Evolutionary conservation across 78 protist species (phyloP).

Genomic region (Neovahlkampfia damariscottae): DNA sequence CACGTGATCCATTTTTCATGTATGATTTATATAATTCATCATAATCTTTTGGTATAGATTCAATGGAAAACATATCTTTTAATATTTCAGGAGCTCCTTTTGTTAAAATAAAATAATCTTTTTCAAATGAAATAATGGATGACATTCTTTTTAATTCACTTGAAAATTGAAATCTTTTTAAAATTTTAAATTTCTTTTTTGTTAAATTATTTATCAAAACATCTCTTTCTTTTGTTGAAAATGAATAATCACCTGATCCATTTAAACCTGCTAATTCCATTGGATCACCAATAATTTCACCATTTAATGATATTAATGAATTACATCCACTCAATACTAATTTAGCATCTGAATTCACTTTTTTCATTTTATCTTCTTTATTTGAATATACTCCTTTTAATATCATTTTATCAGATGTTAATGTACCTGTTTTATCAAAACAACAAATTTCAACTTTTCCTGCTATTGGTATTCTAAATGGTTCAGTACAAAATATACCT

Average conservation of each 20-base stretch:
- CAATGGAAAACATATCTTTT: neutral
- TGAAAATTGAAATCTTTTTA: conserved; percentile 65
- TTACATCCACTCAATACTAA: conserved; percentile 76
- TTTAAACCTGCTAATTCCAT: conserved; percentile 85
- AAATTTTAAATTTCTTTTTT: conserved; percentile 29
- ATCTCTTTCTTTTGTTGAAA: neutral
- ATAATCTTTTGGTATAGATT: conserved; percentile 32
- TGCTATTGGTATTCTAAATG: conserved; percentile 97
- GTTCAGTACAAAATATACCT: conserved; percentile 97
- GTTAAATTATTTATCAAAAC: too few species aligned
- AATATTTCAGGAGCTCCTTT: conserved; percentile 90
- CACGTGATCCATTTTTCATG: conserved; percentile 62
- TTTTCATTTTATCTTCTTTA: neutral
- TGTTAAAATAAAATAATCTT: conserved; percentile 11
- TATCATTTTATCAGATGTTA: conserved; percentile 78
- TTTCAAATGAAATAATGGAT: conserved; percentile 30
- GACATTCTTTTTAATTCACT: conserved; percentile 81
- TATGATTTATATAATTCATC: conserved; percentile 5
- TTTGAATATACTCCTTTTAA: conserved; percentile 58
- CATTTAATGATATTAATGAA: conserved; percentile 46
- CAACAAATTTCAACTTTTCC: conserved; percentile 90
- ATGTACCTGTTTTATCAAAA: conserved; percentile 99
- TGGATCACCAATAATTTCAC: conserved; percentile 88
- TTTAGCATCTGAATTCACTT: neutral
- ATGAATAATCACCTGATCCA: conserved; percentile 40